Conservation (phyloP, 2,329 filamentous ascomycete species). For the Colletotrichum spinosum region DNA sequence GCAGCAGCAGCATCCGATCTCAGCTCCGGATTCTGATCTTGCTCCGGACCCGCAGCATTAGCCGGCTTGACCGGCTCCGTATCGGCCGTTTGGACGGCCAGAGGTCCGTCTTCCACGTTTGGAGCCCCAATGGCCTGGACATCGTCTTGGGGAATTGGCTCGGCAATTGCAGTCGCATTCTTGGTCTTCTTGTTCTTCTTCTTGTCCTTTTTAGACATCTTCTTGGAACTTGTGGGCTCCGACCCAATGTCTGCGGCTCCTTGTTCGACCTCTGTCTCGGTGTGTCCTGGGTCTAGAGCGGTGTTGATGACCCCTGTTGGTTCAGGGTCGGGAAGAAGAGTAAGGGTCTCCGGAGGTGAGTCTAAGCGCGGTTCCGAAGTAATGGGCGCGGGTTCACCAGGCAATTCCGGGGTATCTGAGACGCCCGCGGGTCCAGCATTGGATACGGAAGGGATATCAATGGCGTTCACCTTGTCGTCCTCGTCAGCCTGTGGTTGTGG, state of each 20-base stretch:
- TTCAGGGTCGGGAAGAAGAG: constrained; percentile 9
- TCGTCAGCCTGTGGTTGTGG: constrained; percentile 46
- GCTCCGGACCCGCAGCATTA: constrained; percentile 11
- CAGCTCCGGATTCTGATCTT: neutral
- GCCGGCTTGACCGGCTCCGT: constrained; percentile 9
- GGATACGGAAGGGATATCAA: constrained; percentile 1
- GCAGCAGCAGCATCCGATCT: neutral
- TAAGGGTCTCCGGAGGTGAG: constrained; percentile 19
- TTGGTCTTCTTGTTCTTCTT: constrained; percentile 39
- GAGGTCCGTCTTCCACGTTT: constrained; percentile 19
- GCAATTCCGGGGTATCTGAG: constrained; percentile 25
- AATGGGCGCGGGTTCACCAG: constrained; percentile 26
- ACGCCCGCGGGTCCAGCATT: constrained; percentile 27
- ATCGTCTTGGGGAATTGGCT: constrained; percentile 15
- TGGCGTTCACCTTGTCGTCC: constrained; percentile 35
- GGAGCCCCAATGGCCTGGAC: constrained; percentile 11
- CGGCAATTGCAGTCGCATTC: constrained; percentile 14
- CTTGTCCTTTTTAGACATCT: constrained; percentile 41
- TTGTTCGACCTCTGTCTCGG: constrained; percentile 16
- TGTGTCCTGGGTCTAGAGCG: constrained; percentile 18
- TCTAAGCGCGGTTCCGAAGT: constrained; percentile 29
- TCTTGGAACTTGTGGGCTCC: constrained; percentile 37
- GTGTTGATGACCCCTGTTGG: constrained; percentile 26
- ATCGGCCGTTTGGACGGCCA: constrained; percentile 5
- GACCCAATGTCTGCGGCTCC: constrained; percentile 19